These are phyloP conservation scores for Pseudogymnoascus sp. DNA, from an alignment of 2,329 filamentous ascomycete genomes.

Conservation along the genomic window DNA sequence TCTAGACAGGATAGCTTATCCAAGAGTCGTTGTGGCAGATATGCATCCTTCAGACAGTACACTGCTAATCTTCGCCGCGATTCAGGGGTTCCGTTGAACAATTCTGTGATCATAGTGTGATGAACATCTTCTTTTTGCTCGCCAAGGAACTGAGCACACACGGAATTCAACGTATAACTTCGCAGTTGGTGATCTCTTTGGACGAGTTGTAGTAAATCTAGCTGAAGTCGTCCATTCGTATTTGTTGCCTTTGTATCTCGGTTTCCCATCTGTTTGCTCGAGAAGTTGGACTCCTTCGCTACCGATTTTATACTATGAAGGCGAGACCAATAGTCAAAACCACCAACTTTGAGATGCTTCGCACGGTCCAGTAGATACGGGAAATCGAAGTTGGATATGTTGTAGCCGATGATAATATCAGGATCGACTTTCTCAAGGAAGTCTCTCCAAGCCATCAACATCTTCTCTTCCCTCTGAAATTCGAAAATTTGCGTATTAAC, in stretches of 20 bases:
- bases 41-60: conserved; percentile 97
- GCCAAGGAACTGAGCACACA: conserved; percentile 86
- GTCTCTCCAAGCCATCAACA: conserved; percentile 88
- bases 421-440: conserved; percentile 88
- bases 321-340: conserved; percentile 84
- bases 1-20: conserved; percentile 98
- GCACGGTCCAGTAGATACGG: conserved; percentile 89
- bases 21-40: conserved; percentile 86
- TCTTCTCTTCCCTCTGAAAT: conserved; percentile 72
- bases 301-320: conserved; percentile 63
- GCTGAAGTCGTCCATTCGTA: conserved; percentile 84
- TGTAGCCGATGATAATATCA: conserved; percentile 98
- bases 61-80: conserved; percentile 83
- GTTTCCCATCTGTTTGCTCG: conserved; percentile 97
- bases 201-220: conserved; percentile 89
- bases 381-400: conserved; percentile 98
- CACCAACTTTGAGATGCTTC: conserved; percentile 67
- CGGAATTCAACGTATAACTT: conserved; percentile 96
- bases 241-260: conserved; percentile 92
- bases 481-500: conserved; percentile 90
- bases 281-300: conserved; percentile 76
- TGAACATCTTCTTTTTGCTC: conserved; percentile 99
- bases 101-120: conserved; percentile 96
- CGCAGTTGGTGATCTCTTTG: conserved; percentile 91
- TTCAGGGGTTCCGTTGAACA: conserved; percentile 94